Base-by-base conservation (phyloP, 164 flowering plant genomes). In the Sedum album region DNA sequence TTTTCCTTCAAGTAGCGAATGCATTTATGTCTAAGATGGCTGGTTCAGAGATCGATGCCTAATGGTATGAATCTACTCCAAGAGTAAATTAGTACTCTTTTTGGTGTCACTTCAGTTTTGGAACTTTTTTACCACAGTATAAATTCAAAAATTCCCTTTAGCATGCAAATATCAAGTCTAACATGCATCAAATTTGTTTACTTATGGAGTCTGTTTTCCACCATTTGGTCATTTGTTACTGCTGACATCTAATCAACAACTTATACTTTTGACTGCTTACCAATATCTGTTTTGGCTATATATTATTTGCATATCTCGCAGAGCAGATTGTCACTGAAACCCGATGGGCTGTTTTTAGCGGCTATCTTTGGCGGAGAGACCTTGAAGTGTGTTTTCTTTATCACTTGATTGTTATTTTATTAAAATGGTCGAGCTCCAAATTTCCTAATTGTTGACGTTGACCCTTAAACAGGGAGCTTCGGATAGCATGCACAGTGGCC, bases 321-420 rank as follows among this genome's bases (percentile, higher is more conserved):
- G 97, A 75, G 88, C 72, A 86, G 83, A 78, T 31, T 94, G 81
- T 96, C 96, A 14, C 66, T 94, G 88, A 94, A 94, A 79, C 96
- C 99, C 30, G 97, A 94, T 82, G 97, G 99, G 68, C 85, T 94
- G 41, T 94, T 94, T 79, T 75, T 94, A 73, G 99, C 91, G 65
- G 90, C 96, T 78, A 90, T 94, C 81, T 87, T 94, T 72, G 99
- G 97, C 69, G 97, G 97, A 79, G 99, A 94, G 79, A 90, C 94
- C 51, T 83, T 91, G 66, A 94, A 85, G 98, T 92, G 14, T 66
- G 70, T 70, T 74, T 70, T 15, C 49, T 46, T 21, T 67, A n/a
- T n/a, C n/a, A n/a, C n/a, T n/a, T n/a, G n/a, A n/a, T n/a, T n/a
- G n/a, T n/a, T n/a, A n/a, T n/a, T n/a, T n/a, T n/a, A n/a, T n/a